A percentile compares a stretch with the other conserved stretches of the same genome.
These are phyloP conservation scores for Rhizodiscina lignyota DNA, from an alignment of 495 filamentous ascomycete species.

Conservation along the genomic window DNA sequence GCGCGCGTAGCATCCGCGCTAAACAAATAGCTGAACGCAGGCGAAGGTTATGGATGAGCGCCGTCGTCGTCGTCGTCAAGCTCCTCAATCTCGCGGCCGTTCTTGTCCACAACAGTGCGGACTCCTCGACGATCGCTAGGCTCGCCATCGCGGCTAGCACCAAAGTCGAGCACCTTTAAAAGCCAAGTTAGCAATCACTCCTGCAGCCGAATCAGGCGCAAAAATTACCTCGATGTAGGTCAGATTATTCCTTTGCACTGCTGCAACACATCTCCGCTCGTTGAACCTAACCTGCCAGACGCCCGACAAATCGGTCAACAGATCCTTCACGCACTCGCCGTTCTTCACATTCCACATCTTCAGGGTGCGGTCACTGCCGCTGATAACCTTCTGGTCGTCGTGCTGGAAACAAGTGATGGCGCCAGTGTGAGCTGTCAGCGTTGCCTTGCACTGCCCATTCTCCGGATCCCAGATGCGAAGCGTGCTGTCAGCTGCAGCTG, in stretches of 20 bases:
- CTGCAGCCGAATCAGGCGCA: not conserved
- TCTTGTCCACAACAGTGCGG: not conserved
- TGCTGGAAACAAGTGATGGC: constrained; percentile 99
- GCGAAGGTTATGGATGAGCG: too few species aligned
- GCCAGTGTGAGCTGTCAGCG: constrained; percentile 79
- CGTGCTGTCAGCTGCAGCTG: constrained; percentile 88
- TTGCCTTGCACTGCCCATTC: constrained; percentile 77
- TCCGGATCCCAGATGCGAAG: constrained; percentile 96
- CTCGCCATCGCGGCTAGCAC: constrained; percentile 1
- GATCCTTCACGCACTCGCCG: constrained; percentile 83
- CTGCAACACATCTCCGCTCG: constrained; percentile 85
- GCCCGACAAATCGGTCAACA: constrained; percentile 85
- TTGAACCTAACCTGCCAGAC: constrained; percentile 99
- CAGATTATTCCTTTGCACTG: constrained; percentile 78
- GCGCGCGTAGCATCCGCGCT: too few species aligned
- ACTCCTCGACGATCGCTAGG: not conserved
- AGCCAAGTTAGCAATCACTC: not conserved
- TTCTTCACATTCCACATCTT: constrained; percentile 98
- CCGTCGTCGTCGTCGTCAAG: constrained; percentile 1
- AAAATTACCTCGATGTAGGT: constrained; percentile 86
- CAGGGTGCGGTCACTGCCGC: constrained; percentile 82
- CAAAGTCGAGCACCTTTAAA: constrained; percentile 9
- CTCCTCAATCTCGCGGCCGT: not conserved
- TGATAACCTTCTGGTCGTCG: constrained; percentile 91
- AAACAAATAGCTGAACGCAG: too few species aligned